These are phyloP conservation scores for Calendula officinalis DNA, from an alignment of 129 eudicot genomes.

Conservation along the genomic window DNA sequence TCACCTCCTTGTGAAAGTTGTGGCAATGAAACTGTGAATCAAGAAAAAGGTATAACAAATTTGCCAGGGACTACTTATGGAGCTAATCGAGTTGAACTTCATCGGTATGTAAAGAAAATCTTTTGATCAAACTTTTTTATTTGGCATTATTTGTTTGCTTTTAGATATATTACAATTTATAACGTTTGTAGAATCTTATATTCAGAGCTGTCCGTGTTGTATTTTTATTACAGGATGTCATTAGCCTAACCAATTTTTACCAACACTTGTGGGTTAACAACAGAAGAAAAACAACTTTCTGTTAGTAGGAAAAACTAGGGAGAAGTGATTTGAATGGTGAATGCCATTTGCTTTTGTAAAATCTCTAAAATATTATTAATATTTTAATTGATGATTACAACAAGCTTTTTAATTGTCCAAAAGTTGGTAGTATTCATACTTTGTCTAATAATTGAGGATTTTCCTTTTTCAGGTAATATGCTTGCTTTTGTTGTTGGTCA, in stretches of 20 bases:
- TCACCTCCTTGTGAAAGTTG: conserved; percentile 89
- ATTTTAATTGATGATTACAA: conserved; percentile 1
- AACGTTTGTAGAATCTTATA: no score
- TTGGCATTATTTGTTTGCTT: background rate
- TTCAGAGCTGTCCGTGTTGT: background rate
- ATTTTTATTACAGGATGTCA: conserved; percentile 72
- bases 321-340: conserved; percentile 83
- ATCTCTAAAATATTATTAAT: conserved; percentile 17
- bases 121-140: no score
- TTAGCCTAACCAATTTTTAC: conserved; percentile 67
- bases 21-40: conserved; percentile 59
- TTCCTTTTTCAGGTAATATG: conserved; percentile 73
- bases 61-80: conserved; percentile 53
- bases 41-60: conserved; percentile 70
- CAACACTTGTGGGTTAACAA: conserved; percentile 58
- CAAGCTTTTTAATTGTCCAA: background rate
- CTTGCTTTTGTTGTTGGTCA: conserved; percentile 69
- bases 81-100: conserved; percentile 85
- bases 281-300: conserved; percentile 90
- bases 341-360: background rate
- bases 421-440: conserved; percentile 3
- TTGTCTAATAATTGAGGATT: conserved; percentile 10
- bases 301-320: conserved; percentile 95
- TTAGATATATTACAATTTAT: no score
- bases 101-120: conserved; percentile 50